Conservation (phyloP, 176 grass and related monocot species). For the Eragrostis nindensis region DNA sequence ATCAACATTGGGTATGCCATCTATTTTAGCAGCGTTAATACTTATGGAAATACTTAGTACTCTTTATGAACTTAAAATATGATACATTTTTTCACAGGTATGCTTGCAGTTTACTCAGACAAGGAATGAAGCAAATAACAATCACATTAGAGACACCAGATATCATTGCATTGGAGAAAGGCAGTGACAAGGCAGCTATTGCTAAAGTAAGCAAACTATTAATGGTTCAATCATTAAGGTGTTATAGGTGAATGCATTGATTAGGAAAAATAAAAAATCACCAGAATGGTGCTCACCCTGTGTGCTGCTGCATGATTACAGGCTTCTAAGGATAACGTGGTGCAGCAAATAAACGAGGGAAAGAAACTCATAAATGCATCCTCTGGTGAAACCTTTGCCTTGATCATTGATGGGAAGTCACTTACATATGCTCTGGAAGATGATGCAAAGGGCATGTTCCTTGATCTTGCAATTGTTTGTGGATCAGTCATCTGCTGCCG, state of each 20-base stretch:
- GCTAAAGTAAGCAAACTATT: slow-evolving; percentile 51
- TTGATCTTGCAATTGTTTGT: slow-evolving; percentile 65
- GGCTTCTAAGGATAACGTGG: slow-evolving; percentile 62
- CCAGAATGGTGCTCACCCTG: not conserved
- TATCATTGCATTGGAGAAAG: slow-evolving; percentile 73
- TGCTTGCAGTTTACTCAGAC: slow-evolving; percentile 85
- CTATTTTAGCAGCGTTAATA: not conserved
- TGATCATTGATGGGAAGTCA: slow-evolving; percentile 91
- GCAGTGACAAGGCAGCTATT: slow-evolving; percentile 52
- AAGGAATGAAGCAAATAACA: slow-evolving; percentile 94
- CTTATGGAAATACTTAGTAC: not conserved
- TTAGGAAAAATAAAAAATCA: not conserved
- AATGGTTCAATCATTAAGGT: not conserved
- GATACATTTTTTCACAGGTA: slow-evolving; percentile 54
- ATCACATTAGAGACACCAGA: slow-evolving; percentile 77
- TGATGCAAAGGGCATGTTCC: slow-evolving; percentile 54
- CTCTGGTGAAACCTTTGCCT: slow-evolving; percentile 58
- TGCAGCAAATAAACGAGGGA: slow-evolving; percentile 66
- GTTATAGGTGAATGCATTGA: too few species aligned
- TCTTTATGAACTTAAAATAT: not conserved
- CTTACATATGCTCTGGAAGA: slow-evolving; percentile 79
- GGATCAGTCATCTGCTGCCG: slow-evolving; percentile 93
- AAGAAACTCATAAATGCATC: slow-evolving; percentile 47
- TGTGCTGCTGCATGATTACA: slow-evolving; percentile 27
- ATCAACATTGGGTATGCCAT: slow-evolving; percentile 83